Evolutionary conservation across 257 asterid genomes (phyloP), one percentile per base, ranked within the genome.

Genomic region (Nicotiana tomentosiformis): DNA sequence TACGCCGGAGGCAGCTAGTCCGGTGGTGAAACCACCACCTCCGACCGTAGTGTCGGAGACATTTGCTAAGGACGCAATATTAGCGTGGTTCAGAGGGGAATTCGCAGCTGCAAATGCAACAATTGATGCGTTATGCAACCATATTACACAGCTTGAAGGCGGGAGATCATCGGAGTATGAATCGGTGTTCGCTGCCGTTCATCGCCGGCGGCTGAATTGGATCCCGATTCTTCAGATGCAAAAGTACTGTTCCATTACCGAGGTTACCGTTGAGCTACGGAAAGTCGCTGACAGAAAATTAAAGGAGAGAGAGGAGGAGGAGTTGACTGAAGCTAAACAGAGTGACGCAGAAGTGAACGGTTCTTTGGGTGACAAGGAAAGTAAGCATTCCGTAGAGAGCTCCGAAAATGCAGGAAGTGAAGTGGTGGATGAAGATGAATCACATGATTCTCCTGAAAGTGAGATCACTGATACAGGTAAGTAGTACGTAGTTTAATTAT

Each of bases 21-120:
- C 88, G 32, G 85, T 81, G 74, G 85, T 82, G 83, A 93, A 87
- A 58, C 89, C 90, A 87, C 86, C 88, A 12, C 90, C 51, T 16
- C 39, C 62, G 43, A 15, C 89, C 33, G 10, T 88, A 84, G 89
- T 89, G 55, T 62, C 93, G 70, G 96, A 91, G 90, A 81, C 89
- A 4, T 91, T 83, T 83, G 98, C 98, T 4, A 96, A 92, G 85
- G 98, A 96, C 87, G 93, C 99, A 53, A 87, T 93, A 18, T 89
- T 96, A 39, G 97, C 98, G 57, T 96, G 99, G 99, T 92, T 93
- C 74, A 88, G 98, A 26, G 97, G 98, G 33, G 99, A 96, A 88
- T 96, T 96, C 39, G 98, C 98, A 1, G 99, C 99, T 37, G 99
- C 99, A 37, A 96, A 96, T 93, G 98, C 99, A 7, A 89, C 94